Percentiles rank a stretch among this genome's conserved stretches.
Conservation (phyloP, 306 rosid genomes). For the Gastrolobium villosum region DNA sequence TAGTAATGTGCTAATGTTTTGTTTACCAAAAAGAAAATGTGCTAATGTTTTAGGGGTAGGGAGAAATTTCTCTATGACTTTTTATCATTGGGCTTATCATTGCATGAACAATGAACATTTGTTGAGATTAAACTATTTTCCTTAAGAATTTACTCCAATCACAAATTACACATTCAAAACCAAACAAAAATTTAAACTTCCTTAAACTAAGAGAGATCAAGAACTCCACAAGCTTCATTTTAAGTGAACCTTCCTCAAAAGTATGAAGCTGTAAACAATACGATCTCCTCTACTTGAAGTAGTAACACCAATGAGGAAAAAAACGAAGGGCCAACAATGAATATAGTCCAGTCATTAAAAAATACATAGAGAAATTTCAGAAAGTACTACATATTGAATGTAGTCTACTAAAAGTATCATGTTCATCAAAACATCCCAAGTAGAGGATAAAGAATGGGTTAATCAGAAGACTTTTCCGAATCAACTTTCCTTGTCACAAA, state of each 20-base stretch:
- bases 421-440: conserved; percentile 23
- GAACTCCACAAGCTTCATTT: background rate
- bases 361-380: background rate
- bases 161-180: conserved; percentile 17
- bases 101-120: background rate
- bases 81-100: background rate
- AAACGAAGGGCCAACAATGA: background rate
- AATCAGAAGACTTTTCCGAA: conserved; percentile 12
- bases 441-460: background rate
- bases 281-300: background rate
- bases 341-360: background rate
- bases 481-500: background rate
- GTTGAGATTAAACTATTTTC: background rate
- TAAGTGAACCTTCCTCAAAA: conserved; percentile 7
- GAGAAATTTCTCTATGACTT: background rate
- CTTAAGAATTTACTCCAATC: conserved; percentile 16
- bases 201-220: background rate
- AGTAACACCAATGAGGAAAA: background rate
- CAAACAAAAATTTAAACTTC: background rate
- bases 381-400: background rate
- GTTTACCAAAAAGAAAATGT: too few relatives aligned
- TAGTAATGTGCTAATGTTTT: background rate
- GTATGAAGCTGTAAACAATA: background rate
- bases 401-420: background rate
- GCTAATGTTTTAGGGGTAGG: background rate